Percentiles rank a stretch among this genome's conserved stretches.
These are phyloP conservation scores for Geotrichum armillariae DNA, from an alignment of 1,139 yeast species.

Conservation along the genomic window DNA sequence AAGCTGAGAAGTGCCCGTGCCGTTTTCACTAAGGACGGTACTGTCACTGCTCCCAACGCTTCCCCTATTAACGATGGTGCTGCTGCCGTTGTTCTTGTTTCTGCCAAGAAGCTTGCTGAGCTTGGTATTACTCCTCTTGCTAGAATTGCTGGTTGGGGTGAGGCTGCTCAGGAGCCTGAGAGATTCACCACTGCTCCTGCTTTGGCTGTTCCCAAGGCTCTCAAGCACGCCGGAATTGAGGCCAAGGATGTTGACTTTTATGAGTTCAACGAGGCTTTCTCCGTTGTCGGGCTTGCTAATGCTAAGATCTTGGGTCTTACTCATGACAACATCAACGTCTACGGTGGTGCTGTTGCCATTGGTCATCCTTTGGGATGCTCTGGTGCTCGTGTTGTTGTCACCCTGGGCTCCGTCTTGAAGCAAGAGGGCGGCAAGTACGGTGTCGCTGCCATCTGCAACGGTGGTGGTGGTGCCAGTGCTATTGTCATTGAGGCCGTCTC, in stretches of 20 bases:
- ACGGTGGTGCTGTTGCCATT: slow-evolving; percentile 98
- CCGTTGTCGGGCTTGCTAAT: slow-evolving; percentile 93
- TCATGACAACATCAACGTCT: slow-evolving; percentile 75
- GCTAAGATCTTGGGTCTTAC: slow-evolving; percentile 68
- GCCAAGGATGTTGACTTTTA: slow-evolving; percentile 69
- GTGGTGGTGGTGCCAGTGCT: slow-evolving; percentile 98
- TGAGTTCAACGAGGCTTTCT: slow-evolving; percentile 96
- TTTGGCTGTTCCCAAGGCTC: slow-evolving; percentile 90
- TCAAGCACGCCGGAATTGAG: slow-evolving; percentile 75
- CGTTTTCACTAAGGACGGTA: slow-evolving; percentile 82
- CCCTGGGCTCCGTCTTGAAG: slow-evolving; percentile 70
- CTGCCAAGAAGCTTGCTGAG: slow-evolving; percentile 79
- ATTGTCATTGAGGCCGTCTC: slow-evolving; percentile 57
- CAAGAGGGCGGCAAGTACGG: slow-evolving; percentile 84
- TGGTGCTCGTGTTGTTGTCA: slow-evolving; percentile 92
- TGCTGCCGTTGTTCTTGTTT: slow-evolving; percentile 86
- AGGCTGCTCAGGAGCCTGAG: slow-evolving; percentile 91
- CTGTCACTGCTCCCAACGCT: slow-evolving; percentile 96
- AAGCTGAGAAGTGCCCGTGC: slow-evolving; percentile 82
- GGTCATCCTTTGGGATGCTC: slow-evolving; percentile 98
- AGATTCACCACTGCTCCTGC: slow-evolving; percentile 96
- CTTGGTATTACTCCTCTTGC: slow-evolving; percentile 86
- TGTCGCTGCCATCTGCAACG: slow-evolving; percentile 94
- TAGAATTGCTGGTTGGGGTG: slow-evolving; percentile 91
- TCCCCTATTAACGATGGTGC: slow-evolving; percentile 97